Evolutionary conservation across 768 basidiomycete species (phyloP).

Genomic region (Leccinum truebloodii): DNA sequence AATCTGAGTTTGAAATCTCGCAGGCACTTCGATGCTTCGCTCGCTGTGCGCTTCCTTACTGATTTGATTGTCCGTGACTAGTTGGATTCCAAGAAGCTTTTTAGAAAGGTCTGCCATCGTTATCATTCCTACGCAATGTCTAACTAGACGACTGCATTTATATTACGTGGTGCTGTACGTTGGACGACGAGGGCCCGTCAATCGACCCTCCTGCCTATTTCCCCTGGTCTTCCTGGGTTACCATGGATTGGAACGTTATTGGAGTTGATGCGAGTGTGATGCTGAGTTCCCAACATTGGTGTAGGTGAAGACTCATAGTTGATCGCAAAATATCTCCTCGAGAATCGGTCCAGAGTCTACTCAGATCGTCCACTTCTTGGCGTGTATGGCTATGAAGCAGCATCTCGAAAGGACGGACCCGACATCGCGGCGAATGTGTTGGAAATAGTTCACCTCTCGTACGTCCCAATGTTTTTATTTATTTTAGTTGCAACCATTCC

Average conservation of each 20-base stretch:
- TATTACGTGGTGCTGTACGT: neutral
- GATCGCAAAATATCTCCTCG: neutral
- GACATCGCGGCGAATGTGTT: neutral
- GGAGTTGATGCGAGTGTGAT: neutral
- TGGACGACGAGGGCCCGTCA: neutral
- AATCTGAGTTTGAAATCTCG: no score
- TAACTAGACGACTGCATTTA: neutral
- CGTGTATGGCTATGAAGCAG: neutral
- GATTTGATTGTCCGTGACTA: no score
- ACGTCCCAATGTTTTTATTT: neutral
- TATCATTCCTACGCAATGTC: neutral
- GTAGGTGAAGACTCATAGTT: slow-evolving; percentile 8
- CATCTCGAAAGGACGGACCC: slow-evolving; percentile 2
- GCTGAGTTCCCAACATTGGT: no score
- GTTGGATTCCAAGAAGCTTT: neutral
- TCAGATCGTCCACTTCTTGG: neutral
- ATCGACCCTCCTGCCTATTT: neutral
- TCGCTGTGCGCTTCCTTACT: no score
- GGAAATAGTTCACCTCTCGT: neutral
- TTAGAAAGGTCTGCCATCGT: neutral
- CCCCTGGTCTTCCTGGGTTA: neutral
- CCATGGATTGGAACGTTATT: neutral
- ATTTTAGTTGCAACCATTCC: neutral
- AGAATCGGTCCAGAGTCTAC: neutral
- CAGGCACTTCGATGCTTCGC: no score